phyloP scores from a whole-genome alignment of 164 flowering plant species.

The Sedum album region DNA sequence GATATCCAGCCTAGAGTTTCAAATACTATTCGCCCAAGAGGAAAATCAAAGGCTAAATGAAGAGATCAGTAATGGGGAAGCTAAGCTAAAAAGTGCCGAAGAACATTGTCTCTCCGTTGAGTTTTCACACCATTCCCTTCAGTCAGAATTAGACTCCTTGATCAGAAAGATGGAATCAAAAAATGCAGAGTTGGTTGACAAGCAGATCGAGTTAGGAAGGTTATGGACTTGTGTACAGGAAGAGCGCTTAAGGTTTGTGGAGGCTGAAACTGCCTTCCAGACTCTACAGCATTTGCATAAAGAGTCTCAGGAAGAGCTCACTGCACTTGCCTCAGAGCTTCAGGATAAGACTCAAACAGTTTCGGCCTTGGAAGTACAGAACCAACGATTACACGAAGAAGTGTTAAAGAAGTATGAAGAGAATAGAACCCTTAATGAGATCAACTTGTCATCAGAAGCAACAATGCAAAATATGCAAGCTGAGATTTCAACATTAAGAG shows the following conservation, averaged over 20 bases:
- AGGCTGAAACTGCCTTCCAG: constrained; percentile 71
- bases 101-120: constrained; percentile 44
- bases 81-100: constrained; percentile 46
- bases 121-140: constrained; percentile 42
- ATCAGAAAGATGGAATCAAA: too few relatives aligned
- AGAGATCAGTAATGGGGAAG: constrained; percentile 37
- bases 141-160: constrained; percentile 38
- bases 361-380: constrained; percentile 27
- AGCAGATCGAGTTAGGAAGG: constrained; percentile 54
- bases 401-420: constrained; percentile 26
- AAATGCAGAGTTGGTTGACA: constrained; percentile 43
- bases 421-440: too few relatives aligned
- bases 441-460: constrained; percentile 34
- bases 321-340: constrained; percentile 35
- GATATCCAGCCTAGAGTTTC: too few relatives aligned
- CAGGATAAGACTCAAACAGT: constrained; percentile 29
- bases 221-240: constrained; percentile 54
- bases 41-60: constrained; percentile 35
- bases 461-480: constrained; percentile 43
- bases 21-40: constrained; percentile 28
- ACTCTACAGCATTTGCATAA: too few relatives aligned
- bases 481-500: constrained; percentile 37
- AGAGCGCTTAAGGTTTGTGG: constrained; percentile 43
- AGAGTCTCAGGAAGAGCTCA: too few relatives aligned
- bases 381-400: constrained; percentile 32